A percentile compares a stretch with the other conserved stretches of the same genome.
Conservation (phyloP, 2,329 filamentous ascomycete genomes). For the Claviceps sp. region DNA sequence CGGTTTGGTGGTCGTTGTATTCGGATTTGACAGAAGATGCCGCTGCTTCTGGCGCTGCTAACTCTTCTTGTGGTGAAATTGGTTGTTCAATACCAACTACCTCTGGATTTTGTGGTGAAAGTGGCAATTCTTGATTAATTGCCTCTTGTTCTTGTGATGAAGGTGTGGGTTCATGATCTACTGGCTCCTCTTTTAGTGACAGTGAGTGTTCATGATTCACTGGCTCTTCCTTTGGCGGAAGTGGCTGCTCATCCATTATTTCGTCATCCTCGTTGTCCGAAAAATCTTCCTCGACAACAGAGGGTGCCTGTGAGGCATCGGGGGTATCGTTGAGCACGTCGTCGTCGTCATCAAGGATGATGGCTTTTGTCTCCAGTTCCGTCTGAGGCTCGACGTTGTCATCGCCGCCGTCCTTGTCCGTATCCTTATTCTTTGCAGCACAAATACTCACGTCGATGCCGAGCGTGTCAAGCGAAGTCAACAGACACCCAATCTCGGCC, state of each 20-base stretch:
- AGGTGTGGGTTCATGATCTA: not conserved
- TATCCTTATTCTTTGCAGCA: constrained; percentile 19
- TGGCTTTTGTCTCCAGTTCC: constrained; percentile 22
- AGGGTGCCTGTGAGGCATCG: constrained; percentile 33
- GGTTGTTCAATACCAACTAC: not conserved
- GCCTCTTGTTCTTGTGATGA: too few species aligned
- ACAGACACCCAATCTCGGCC: constrained; percentile 66
- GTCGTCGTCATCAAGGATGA: constrained; percentile 39
- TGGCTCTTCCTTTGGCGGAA: too few species aligned
- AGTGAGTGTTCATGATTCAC: too few species aligned
- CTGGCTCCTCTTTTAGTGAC: not conserved
- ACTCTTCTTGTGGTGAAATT: not conserved
- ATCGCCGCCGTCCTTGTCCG: not conserved
- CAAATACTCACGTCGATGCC: constrained; percentile 28
- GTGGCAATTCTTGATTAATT: too few species aligned
- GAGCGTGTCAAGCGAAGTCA: constrained; percentile 50
- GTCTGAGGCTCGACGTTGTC: constrained; percentile 19
- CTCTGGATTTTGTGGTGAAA: not conserved
- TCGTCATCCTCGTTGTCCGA: constrained; percentile 8
- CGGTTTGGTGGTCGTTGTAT: constrained; percentile 32
- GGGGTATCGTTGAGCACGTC: constrained; percentile 46
- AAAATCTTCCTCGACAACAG: constrained; percentile 16
- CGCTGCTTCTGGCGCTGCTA: not conserved
- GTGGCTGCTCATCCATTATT: not conserved
- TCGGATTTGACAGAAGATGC: constrained; percentile 14